A percentile compares a stretch with the other conserved stretches of the same genome.
phyloP scores from a whole-genome alignment of 2,329 filamentous ascomycete genomes.

The Metarhizium robertsii region DNA sequence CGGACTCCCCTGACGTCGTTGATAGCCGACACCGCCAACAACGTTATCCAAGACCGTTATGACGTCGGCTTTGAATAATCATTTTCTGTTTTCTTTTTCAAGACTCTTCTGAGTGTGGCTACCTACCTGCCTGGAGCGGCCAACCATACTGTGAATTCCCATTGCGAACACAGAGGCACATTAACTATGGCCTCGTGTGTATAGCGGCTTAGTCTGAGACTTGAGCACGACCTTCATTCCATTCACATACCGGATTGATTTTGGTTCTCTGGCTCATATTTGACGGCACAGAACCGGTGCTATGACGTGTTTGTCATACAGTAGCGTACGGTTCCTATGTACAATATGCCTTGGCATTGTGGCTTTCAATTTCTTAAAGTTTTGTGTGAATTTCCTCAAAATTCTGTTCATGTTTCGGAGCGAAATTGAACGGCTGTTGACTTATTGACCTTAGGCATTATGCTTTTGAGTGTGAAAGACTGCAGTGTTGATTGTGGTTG shows the following conservation, averaged over 20 bases:
- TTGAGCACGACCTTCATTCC: background rate
- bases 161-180: background rate
- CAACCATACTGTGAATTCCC: too few species aligned
- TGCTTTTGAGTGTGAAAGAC: background rate
- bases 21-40: background rate
- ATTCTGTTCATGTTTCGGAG: background rate
- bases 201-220: background rate
- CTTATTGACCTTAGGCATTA: background rate
- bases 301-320: too few species aligned
- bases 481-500: background rate
- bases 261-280: background rate
- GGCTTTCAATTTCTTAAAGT: background rate
- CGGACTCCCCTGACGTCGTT: background rate
- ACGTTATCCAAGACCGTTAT: background rate
- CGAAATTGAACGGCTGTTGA: background rate
- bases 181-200: background rate
- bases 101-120: too few species aligned
- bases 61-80: background rate
- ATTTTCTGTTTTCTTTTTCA: too few species aligned
- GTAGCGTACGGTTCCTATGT: background rate
- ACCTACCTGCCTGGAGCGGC: too few species aligned
- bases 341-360: background rate
- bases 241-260: background rate
- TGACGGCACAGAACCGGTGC: background rate
- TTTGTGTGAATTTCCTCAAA: background rate